phyloP scores from a whole-genome alignment of 1,139 yeast species.

The Schwanniomyces etchellsii region DNA sequence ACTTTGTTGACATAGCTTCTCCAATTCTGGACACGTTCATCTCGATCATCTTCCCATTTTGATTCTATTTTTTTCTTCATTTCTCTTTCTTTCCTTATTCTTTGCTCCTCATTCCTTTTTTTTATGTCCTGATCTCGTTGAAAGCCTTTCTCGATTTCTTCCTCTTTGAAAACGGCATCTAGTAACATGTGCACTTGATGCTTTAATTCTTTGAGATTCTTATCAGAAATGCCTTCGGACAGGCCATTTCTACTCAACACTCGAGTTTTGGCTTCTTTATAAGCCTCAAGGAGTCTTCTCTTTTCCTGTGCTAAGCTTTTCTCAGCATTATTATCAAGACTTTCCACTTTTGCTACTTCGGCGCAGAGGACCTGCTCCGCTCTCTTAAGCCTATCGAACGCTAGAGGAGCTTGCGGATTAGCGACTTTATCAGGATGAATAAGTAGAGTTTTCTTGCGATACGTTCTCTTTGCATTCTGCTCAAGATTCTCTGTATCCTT shows the following conservation, averaged over 20 bases:
- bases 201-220: constrained; percentile 2
- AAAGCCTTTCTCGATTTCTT: constrained; percentile 28
- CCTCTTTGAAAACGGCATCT: constrained; percentile 29
- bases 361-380: constrained; percentile 23
- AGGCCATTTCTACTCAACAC: constrained; percentile 3
- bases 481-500: constrained; percentile 18
- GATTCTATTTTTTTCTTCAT: constrained; percentile 35
- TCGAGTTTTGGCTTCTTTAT: constrained; percentile 39
- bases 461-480: constrained; percentile 38
- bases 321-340: constrained; percentile 17
- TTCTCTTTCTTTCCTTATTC: constrained; percentile 31
- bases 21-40: constrained; percentile 58
- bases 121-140: constrained; percentile 23
- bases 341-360: constrained; percentile 11
- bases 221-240: background rate
- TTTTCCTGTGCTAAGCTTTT: constrained; percentile 36
- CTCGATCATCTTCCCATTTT: constrained; percentile 63
- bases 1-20: constrained; percentile 42
- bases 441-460: constrained; percentile 53
- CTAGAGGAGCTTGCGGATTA: constrained; percentile 52
- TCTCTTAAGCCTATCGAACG: constrained; percentile 50
- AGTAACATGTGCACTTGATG: constrained; percentile 16
- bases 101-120: constrained; percentile 23
- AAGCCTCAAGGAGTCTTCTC: constrained; percentile 28
- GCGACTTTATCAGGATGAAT: constrained; percentile 67